A percentile compares a stretch with the other conserved stretches of the same genome.
Conservation (phyloP, 768 basidiomycete species). For the Hirschioporus abietinus region DNA sequence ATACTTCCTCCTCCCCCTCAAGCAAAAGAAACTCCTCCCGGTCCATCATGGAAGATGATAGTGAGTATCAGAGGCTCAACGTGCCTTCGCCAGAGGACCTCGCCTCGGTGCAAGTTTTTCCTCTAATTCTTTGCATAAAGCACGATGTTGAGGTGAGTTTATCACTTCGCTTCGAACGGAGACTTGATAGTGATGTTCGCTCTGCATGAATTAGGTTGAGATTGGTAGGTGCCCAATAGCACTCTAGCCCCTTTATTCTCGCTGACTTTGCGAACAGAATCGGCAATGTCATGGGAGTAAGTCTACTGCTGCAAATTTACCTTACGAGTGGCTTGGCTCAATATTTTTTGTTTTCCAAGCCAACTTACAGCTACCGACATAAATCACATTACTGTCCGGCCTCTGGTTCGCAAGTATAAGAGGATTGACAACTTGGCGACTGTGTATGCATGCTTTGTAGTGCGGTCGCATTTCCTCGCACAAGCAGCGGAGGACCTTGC, state of each 20-base stretch:
- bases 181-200: conserved; percentile 1
- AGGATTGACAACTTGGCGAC: conserved; percentile 67
- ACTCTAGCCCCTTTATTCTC: background rate
- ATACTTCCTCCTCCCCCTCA: background rate
- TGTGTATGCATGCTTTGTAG: conserved; percentile 74
- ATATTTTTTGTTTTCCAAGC: conserved; percentile 28
- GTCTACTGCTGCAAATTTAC: conserved; percentile 24
- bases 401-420: conserved; percentile 75
- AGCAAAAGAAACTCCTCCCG: background rate
- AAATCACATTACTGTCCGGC: conserved; percentile 74
- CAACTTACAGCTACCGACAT: conserved; percentile 81
- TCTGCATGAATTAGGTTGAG: conserved; percentile 6
- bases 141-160: conserved; percentile 60
- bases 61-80: conserved; percentile 27
- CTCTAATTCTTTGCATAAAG: conserved; percentile 70
- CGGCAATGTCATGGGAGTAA: conserved; percentile 76
- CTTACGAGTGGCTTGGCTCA: conserved; percentile 10
- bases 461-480: conserved; percentile 71
- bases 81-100: conserved; percentile 55
- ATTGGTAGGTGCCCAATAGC: conserved; percentile 5
- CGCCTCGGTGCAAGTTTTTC: conserved; percentile 68
- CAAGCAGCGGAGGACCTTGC: conserved; percentile 69
- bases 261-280: conserved; percentile 38
- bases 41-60: background rate
- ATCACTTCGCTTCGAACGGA: conserved; percentile 8